A percentile compares a stretch with the other conserved stretches of the same genome.
These are phyloP conservation scores for Noccaea caerulescens DNA, from an alignment of 345 rosid genomes.

Conservation along the genomic window DNA sequence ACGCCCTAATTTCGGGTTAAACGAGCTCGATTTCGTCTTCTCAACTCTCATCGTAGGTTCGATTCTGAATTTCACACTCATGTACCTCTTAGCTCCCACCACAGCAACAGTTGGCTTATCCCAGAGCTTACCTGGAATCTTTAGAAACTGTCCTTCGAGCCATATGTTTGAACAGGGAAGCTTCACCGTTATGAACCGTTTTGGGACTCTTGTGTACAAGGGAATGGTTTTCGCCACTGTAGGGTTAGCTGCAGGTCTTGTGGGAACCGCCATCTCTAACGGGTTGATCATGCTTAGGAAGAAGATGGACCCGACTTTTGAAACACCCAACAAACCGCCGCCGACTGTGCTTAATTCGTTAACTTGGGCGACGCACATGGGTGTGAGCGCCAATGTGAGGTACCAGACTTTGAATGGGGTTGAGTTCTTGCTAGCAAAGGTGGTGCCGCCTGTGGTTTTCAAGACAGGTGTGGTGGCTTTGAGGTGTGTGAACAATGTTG, in stretches of 20 bases:
- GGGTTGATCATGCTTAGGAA: slow-evolving; percentile 86
- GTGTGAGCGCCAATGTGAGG: slow-evolving; percentile 84
- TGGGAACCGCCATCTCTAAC: slow-evolving; percentile 79
- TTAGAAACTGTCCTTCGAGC: slow-evolving; percentile 76
- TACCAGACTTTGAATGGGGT: slow-evolving; percentile 88
- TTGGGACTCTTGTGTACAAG: slow-evolving; percentile 81
- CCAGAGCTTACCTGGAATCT: slow-evolving; percentile 65
- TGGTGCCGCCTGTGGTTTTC: slow-evolving; percentile 63
- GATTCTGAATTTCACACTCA: slow-evolving; percentile 83
- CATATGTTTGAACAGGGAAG: slow-evolving; percentile 93
- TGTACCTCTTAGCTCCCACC: slow-evolving; percentile 93
- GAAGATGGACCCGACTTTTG: slow-evolving; percentile 91
- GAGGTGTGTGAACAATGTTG: slow-evolving; percentile 76
- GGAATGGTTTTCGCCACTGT: slow-evolving; percentile 86
- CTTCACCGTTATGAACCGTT: slow-evolving; percentile 54
- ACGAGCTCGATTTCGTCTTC: slow-evolving; percentile 94
- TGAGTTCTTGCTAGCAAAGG: slow-evolving; percentile 72
- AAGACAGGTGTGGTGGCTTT: slow-evolving; percentile 84
- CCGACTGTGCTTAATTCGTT: slow-evolving; percentile 79
- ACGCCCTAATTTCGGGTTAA: slow-evolving; percentile 92
- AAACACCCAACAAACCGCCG: slow-evolving; percentile 90
- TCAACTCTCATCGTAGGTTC: slow-evolving; percentile 89
- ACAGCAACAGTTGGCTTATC: slow-evolving; percentile 44
- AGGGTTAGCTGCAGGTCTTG: slow-evolving; percentile 92
- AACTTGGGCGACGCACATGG: slow-evolving; percentile 97